Percentiles rank a stretch among this genome's conserved stretches.
Conservation (phyloP, 164 flowering plant species). For the Stephania yunnanensis region DNA sequence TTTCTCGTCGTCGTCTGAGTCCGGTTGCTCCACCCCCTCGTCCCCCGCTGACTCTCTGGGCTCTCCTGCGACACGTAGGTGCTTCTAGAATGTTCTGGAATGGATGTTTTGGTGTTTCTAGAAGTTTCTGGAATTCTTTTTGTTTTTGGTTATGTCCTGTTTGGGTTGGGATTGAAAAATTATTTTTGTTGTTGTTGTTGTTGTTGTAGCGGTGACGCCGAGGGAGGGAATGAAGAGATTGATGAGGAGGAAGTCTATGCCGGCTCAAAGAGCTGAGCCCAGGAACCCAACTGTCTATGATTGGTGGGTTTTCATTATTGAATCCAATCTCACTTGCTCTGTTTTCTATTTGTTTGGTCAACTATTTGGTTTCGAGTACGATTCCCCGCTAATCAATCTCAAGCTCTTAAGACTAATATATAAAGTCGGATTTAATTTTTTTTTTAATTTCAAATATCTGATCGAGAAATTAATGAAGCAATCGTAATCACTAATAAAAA, state of each 20-base stretch:
- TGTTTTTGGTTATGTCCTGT: background rate
- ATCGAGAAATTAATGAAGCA: no score
- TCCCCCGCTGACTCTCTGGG: conserved; percentile 40
- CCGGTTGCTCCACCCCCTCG: conserved; percentile 47
- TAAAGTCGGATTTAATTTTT: no score
- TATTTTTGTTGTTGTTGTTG: background rate
- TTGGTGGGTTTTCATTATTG: conserved; percentile 34
- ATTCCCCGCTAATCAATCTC: no score
- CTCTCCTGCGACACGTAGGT: background rate
- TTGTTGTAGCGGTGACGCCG: conserved; percentile 44
- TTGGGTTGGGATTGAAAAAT: background rate
- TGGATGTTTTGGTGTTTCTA: background rate
- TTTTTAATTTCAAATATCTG: no score
- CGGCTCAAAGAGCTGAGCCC: conserved; percentile 37
- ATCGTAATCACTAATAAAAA: no score
- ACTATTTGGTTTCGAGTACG: no score
- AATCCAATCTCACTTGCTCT: no score
- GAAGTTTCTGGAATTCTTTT: background rate
- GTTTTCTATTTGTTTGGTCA: background rate
- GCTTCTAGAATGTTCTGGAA: background rate
- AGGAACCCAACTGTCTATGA: conserved; percentile 54
- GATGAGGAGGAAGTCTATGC: conserved; percentile 37
- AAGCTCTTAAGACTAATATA: no score
- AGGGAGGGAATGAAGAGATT: conserved; percentile 33
- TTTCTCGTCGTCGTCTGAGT: conserved; percentile 38